Evolutionary conservation across 441 rosid genomes (phyloP), one percentile per base, ranked within the genome.

Genomic region (Capsella rubella): DNA sequence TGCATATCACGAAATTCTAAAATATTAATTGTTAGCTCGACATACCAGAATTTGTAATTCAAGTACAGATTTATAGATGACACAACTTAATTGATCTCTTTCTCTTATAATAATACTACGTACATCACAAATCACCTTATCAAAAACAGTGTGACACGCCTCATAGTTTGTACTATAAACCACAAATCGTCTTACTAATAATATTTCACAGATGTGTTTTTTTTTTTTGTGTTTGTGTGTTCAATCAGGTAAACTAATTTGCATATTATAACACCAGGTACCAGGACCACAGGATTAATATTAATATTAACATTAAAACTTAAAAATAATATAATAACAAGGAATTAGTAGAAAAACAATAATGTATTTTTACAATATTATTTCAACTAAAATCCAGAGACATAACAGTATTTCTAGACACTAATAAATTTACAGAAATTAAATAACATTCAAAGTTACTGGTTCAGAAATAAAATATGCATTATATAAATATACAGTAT

Each of bases 11-110:
- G 37, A 50, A 27, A 25, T 25, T 62, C 18, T 49, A 10, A 70
- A 35, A 50, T 28, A 15, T 21, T 21, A 21, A 21, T 21, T 21
- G 50, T 28, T 49, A 60, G 59, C 59, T 60, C 59, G 31, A 59
- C 39, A 51, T 28, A 71, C 73, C 46, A 32, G n/a, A 50, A 50
- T 47, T 46, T 34, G 45, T 18, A 11, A 31, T 15, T 46, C 42
- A n/a, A 12, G 18, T 11, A 31, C 11, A 32, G 2, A 16, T 1
- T 47, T 62, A 10, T 14, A 15, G 8, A 34, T 10, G 29, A 12
- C 61, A 32, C 8, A 34, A 15, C 40, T 2, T 16, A 16, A 16
- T 16, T 11, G 4, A 37, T 37, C 40, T 37, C 40, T 37, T 37
- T 10, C 12, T 37, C 40, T 37, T 37, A 37, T 37, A 37, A 37